A percentile compares a stretch with the other conserved stretches of the same genome.
phyloP scores from a whole-genome alignment of 352 stramenopile genomes.

The Globisporangium parvum region DNA sequence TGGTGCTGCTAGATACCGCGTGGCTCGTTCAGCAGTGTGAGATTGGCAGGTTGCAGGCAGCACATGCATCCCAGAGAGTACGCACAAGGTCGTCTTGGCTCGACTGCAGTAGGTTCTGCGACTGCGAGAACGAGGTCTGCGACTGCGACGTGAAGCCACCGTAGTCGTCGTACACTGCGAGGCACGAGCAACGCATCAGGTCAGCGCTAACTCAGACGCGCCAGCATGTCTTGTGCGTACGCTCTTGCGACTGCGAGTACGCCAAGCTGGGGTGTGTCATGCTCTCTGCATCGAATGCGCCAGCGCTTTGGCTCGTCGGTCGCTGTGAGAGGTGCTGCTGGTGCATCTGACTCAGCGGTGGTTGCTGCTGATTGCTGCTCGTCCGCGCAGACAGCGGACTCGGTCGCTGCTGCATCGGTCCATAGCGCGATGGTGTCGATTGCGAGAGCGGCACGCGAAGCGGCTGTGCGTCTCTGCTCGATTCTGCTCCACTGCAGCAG shows the following conservation, averaged over 20 bases:
- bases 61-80: not conserved
- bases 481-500: constrained; percentile 3
- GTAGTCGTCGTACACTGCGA: constrained; percentile 10
- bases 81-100: constrained; percentile 16
- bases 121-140: constrained; percentile 13
- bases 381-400: constrained; percentile 3
- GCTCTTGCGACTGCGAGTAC: constrained; percentile 15
- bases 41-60: too few species aligned
- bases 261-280: not conserved
- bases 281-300: constrained; percentile 6
- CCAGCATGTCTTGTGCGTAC: not conserved
- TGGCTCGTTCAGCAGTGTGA: too few species aligned
- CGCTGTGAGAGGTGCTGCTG: not conserved
- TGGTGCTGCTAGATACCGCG: too few species aligned
- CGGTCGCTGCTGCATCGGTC: constrained; percentile 6
- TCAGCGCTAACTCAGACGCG: too few species aligned
- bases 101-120: constrained; percentile 11
- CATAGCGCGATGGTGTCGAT: constrained; percentile 10
- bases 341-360: too few species aligned
- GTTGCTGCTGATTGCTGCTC: not conserved
- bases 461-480: constrained; percentile 1
- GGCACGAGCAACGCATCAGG: not conserved
- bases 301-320: constrained; percentile 3
- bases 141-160: constrained; percentile 13
- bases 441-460: constrained; percentile 5